A percentile compares a stretch with the other conserved stretches of the same genome.
These are phyloP conservation scores for Apiotrichum domesticum DNA, from an alignment of 1,284 basidiomycete species.

Conservation along the genomic window DNA sequence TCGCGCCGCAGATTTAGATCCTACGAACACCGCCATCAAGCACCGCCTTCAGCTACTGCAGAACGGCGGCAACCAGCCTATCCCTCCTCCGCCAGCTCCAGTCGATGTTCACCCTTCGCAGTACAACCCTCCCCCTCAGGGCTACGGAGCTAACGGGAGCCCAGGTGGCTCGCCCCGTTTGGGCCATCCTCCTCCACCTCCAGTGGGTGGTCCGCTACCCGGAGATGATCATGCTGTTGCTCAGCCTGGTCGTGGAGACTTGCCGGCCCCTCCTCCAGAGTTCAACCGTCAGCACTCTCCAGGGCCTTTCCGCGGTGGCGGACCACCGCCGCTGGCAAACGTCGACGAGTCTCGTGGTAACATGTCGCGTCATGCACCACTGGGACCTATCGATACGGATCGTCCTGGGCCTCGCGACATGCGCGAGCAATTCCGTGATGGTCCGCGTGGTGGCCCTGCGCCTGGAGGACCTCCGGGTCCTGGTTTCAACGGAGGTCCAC, in stretches of 20 bases:
- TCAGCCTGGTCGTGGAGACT: conserved; percentile 27
- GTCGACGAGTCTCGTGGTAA: conserved; percentile 41
- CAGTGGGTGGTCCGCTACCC: conserved; percentile 1
- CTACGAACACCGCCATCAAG: conserved; percentile 68
- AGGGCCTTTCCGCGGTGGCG: conserved; percentile 41
- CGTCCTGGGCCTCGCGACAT: conserved; percentile 45
- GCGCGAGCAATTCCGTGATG: conserved; percentile 16
- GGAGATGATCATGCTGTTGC: conserved; percentile 5
- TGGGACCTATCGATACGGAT: conserved; percentile 79
- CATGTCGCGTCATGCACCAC: conserved; percentile 55
- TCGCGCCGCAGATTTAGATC: conserved; percentile 83
- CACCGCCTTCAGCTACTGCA: conserved; percentile 70
- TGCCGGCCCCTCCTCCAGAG: conserved; percentile 31
- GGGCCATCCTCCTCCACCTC: conserved; percentile 1
- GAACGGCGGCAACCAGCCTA: conserved; percentile 69
- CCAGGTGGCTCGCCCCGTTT: conserved; percentile 27
- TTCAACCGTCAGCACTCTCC: conserved; percentile 19
- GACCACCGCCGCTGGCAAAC: conserved; percentile 38
- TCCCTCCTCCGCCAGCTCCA: conserved; percentile 76
- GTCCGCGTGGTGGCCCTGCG: neutral
- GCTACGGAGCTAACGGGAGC: conserved; percentile 15
- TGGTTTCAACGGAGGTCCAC: conserved; percentile 4
- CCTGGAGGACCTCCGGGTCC: neutral
- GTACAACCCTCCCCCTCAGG: conserved; percentile 56
- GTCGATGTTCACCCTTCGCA: conserved; percentile 94